phyloP scores from a whole-genome alignment of 2,329 filamentous ascomycete genomes.

The Hypoxylon sp. region DNA sequence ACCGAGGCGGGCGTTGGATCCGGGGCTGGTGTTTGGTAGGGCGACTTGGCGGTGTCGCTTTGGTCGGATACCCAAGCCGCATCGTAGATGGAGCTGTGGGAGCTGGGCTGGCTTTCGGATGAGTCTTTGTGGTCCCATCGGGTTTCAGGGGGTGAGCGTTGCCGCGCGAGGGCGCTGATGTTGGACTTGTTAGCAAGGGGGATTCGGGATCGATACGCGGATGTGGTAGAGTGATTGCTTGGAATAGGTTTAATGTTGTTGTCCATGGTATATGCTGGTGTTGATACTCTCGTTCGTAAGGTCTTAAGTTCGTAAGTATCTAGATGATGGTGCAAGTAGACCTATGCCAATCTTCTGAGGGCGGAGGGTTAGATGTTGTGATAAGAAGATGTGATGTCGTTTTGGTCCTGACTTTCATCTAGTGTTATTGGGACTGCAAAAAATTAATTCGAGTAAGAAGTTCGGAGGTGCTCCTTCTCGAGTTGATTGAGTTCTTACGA shows the following conservation, averaged over 20 bases:
- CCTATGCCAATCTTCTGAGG: constrained; percentile 32
- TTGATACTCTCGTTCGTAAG: constrained; percentile 28
- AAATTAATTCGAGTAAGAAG: neutral
- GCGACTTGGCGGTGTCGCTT: constrained; percentile 49
- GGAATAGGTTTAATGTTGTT: constrained; percentile 30
- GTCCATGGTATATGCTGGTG: constrained; percentile 41
- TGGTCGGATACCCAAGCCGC: constrained; percentile 55
- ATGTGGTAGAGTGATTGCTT: constrained; percentile 7
- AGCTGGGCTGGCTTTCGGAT: constrained; percentile 56
- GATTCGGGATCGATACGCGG: constrained; percentile 29
- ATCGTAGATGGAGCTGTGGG: constrained; percentile 57
- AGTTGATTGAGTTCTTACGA: neutral
- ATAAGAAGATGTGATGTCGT: constrained; percentile 24
- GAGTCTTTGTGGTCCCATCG: constrained; percentile 57
- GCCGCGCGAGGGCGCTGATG: constrained; percentile 32
- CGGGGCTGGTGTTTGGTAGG: constrained; percentile 42
- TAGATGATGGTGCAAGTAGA: constrained; percentile 31
- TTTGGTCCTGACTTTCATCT: neutral
- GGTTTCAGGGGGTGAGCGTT: constrained; percentile 7
- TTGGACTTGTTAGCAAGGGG: constrained; percentile 51
- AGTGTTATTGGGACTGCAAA: neutral
- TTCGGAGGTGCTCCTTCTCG: constrained; percentile 17
- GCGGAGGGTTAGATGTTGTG: constrained; percentile 28
- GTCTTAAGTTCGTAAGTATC: constrained; percentile 27
- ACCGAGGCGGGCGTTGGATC: neutral